These are phyloP conservation scores for Ceratocystis destructans DNA, from an alignment of 2,329 filamentous ascomycete genomes.

Conservation along the genomic window DNA sequence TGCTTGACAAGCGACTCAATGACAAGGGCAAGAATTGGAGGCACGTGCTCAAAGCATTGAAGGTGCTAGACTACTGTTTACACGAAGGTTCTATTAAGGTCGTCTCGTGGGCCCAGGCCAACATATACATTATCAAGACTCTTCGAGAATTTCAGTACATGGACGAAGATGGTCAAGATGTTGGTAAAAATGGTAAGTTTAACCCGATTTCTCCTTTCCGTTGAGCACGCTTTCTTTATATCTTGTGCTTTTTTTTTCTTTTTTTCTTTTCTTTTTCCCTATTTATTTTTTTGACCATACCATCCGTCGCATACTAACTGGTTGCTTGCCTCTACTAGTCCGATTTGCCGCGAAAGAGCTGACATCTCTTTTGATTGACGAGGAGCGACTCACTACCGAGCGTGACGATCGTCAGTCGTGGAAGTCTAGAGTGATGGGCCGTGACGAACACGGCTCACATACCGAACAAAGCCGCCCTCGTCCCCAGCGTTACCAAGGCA, in stretches of 20 bases:
- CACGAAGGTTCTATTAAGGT: slow-evolving; percentile 95
- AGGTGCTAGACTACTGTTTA: slow-evolving; percentile 93
- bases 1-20: slow-evolving; percentile 96
- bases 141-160: slow-evolving; percentile 92
- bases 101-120: slow-evolving; percentile 95
- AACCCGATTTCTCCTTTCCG: background rate
- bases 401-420: slow-evolving; percentile 83
- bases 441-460: slow-evolving; percentile 60
- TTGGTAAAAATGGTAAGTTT: slow-evolving; percentile 80
- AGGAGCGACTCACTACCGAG: slow-evolving; percentile 81
- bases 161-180: slow-evolving; percentile 88
- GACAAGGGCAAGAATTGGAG: slow-evolving; percentile 99
- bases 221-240: background rate
- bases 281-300: background rate
- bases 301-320: slow-evolving; percentile 15
- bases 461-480: slow-evolving; percentile 30
- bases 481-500: slow-evolving; percentile 37
- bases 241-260: background rate
- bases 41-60: slow-evolving; percentile 92
- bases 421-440: slow-evolving; percentile 90
- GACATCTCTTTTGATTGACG: slow-evolving; percentile 80
- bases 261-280: background rate
- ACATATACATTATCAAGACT: slow-evolving; percentile 97
- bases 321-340: slow-evolving; percentile 42
- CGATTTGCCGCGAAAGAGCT: slow-evolving; percentile 93